These are phyloP conservation scores for Westerdykella aurantiaca DNA, from an alignment of 2,329 filamentous ascomycete genomes.

Conservation along the genomic window DNA sequence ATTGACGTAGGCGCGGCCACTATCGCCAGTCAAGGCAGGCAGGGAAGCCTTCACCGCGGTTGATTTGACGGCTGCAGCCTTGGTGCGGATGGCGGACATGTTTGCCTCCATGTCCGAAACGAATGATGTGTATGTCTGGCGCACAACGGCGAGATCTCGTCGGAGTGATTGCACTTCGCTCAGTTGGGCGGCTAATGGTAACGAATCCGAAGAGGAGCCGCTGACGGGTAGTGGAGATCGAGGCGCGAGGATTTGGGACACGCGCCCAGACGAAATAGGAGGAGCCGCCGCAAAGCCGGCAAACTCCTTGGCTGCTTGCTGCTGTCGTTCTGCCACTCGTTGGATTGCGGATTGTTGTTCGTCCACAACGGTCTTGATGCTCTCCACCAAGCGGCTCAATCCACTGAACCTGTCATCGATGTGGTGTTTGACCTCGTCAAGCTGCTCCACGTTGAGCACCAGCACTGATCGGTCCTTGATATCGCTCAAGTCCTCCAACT, in stretches of 20 bases:
- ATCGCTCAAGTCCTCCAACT: slow-evolving; percentile 86
- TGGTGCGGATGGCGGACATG: slow-evolving; percentile 76
- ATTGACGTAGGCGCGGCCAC: slow-evolving; percentile 80
- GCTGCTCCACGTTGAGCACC: slow-evolving; percentile 85
- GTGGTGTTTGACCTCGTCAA: slow-evolving; percentile 94
- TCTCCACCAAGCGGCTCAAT: slow-evolving; percentile 75
- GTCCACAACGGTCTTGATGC: slow-evolving; percentile 75
- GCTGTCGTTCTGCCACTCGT: slow-evolving; percentile 81
- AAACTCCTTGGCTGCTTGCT: slow-evolving; percentile 84
- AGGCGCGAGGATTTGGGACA: slow-evolving; percentile 30
- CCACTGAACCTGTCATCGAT: slow-evolving; percentile 86
- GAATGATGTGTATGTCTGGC: slow-evolving; percentile 90
- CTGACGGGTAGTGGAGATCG: slow-evolving; percentile 21
- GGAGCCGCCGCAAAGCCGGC: slow-evolving; percentile 55
- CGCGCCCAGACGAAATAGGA: slow-evolving; percentile 28
- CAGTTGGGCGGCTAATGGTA: slow-evolving; percentile 55
- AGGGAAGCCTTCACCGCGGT: slow-evolving; percentile 64
- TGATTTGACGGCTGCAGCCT: slow-evolving; percentile 74
- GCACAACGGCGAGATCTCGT: slow-evolving; percentile 81
- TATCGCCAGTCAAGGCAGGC: slow-evolving; percentile 67
- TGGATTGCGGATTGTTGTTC: slow-evolving; percentile 78
- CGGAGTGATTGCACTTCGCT: slow-evolving; percentile 75
- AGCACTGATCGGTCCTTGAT: slow-evolving; percentile 93
- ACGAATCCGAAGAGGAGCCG: slow-evolving; percentile 16
- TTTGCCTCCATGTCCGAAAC: slow-evolving; percentile 81